Percentiles rank a stretch among this genome's conserved stretches.
These are phyloP conservation scores for Whalleya microplaca DNA, from an alignment of 2,329 filamentous ascomycete genomes.

Conservation along the genomic window DNA sequence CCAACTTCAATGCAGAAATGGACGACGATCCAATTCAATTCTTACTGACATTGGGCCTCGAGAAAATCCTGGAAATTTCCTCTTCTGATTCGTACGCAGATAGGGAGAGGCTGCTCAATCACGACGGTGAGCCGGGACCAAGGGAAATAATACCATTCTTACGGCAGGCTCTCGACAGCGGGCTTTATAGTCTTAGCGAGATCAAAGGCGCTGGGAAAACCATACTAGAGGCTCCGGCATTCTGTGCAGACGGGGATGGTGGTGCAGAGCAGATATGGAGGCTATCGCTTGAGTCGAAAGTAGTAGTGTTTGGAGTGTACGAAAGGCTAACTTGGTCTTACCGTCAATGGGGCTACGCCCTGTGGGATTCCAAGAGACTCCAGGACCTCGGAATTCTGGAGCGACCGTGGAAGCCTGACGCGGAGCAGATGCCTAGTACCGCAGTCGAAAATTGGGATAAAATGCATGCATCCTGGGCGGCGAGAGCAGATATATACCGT, in stretches of 20 bases:
- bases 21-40: not conserved
- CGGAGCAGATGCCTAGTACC: too few species aligned
- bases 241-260: not conserved
- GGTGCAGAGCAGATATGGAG: not conserved
- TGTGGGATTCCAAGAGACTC: slow-evolving; percentile 1
- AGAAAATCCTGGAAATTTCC: not conserved
- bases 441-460: too few species aligned
- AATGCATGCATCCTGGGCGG: too few species aligned
- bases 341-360: not conserved
- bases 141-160: not conserved
- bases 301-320: not conserved
- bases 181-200: not conserved
- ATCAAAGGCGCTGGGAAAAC: not conserved
- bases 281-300: not conserved
- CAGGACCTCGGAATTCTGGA: not conserved
- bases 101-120: not conserved
- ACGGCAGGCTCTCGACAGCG: not conserved
- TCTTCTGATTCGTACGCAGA: not conserved
- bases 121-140: not conserved
- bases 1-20: not conserved
- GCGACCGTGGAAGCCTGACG: not conserved
- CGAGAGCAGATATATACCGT: too few species aligned
- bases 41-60: not conserved
- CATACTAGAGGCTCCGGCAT: not conserved
- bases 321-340: not conserved